Base-by-base conservation (phyloP, 768 basidiomycete species). In the Strobilomyces dryophilus region DNA sequence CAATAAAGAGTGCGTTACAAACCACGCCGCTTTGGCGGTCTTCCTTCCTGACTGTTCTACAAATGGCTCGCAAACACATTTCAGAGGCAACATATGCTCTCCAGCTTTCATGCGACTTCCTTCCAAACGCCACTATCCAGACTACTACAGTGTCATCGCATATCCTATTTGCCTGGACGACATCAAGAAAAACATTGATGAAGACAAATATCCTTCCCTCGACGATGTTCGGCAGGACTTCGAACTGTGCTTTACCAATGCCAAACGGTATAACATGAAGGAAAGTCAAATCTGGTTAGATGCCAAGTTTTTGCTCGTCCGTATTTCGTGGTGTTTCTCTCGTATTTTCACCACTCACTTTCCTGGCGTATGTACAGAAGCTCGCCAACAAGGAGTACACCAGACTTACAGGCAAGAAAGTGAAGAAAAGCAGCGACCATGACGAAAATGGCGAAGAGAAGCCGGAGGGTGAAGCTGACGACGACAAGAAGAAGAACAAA, bases 101-200 rank as follows among this genome's bases (percentile, higher is more conserved):
- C 57, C 73, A 55, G 81, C 81, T 61, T 93, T 92, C 69, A 66
- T 86, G 63, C 80, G 79, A 53, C 79, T 83, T 58, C 88, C 88
- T 18, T 77, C 82, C 41, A 88, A 84, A 71, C 80, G 83, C 52
- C 74, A 75, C 52, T 92, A 89, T 70, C 82, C 92, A 37, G 93
- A 95, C 74, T 98, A 98, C 72, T 97, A 95, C 71, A 66, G 70
- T 21, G 55, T 85, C 58, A 95, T 95, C 65, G 76, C 83, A 60
- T 76, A 80, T 24, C 94, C 95, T 29, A 91, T 97, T 60, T 85
- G 90, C 26, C 75, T 97, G 47, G 88, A 92, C 41, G 91, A 95
- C 58, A 92, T 97, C 74, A 92, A 92, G 78, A 79, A 81, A 61
- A 79, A 82, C 62, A 76, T 94, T 26, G 84, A 87, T 43, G 71